Base-by-base conservation (phyloP, 805 yeast genomes). In the Tetrapisispora pingtungensis region DNA sequence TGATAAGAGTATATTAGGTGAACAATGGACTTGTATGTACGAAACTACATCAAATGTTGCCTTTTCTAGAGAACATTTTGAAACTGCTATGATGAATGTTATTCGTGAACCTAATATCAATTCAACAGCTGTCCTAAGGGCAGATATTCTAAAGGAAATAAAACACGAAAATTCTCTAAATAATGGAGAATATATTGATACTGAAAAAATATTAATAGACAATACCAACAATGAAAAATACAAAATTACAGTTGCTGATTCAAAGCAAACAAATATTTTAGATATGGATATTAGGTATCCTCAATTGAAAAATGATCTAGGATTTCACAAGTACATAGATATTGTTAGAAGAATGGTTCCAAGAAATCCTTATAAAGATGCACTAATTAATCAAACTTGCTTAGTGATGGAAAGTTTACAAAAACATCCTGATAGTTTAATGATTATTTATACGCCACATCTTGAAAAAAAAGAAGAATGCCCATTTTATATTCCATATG, bases 401-500 rank as follows among this genome's bases (percentile, higher is more conserved):
- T 63, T 78, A 30, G 65, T 77, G 1, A 64, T 72, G 58, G 53
- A 56, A 24, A 49, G 63, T 42, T 41, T 50, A 4, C 49, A 43
- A 12, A 55, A 53, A 12, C 52, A 52, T 4, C 53, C 54, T 1
- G 64, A 69, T 27, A 64, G 78, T 3, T 68, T 78, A 1, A 59
- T 85, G 42, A 77, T 88, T 12, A 74, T 82, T 0, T 90, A 88
- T 61, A 70, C 81, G 1, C 95, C 97, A 0, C 96, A 89, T 59
- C 72, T 88, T 12, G 57, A 68, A 4, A 49, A 56, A 1, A 64
- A 68, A 17, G 82, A 74, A 0, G 82, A 80, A 15, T 77, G 78
- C 42, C 97, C 97, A 4, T 90, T 80, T 58, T 90, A 90, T 59
- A 72, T 90, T n/a, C 97, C 97, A 0, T 79, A 80, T 4, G 95